Conservation (phyloP, 768 basidiomycete species). For the Boletus insuetus region DNA sequence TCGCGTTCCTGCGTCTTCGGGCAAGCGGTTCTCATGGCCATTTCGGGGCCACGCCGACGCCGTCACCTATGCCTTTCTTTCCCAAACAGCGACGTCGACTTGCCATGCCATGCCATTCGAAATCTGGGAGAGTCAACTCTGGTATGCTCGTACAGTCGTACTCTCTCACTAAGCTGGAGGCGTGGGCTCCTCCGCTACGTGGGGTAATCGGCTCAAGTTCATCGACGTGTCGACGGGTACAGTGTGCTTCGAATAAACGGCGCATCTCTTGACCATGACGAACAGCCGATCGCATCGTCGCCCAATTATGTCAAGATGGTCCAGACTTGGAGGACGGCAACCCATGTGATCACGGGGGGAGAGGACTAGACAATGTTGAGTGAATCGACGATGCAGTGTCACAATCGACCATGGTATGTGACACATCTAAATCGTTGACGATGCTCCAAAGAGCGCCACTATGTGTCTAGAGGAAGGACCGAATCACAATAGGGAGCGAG, state of each 20-base stretch:
- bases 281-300: constrained; percentile 5
- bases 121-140: background rate
- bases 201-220: background rate
- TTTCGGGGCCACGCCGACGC: background rate
- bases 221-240: background rate
- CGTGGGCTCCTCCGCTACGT: background rate
- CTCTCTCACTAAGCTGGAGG: background rate
- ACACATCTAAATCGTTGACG: background rate
- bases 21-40: background rate
- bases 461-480: background rate
- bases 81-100: background rate
- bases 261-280: constrained; percentile 10
- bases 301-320: constrained; percentile 12
- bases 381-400: background rate
- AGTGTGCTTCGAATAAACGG: background rate
- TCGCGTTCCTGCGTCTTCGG: constrained; percentile 1
- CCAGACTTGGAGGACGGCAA: constrained; percentile 10
- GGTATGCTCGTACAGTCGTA: background rate
- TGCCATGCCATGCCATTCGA: background rate
- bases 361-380: background rate
- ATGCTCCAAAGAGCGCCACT: background rate
- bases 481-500: background rate
- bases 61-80: background rate
- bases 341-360: constrained; percentile 2
- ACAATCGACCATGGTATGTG: background rate